Conservation (phyloP, 148 eudicot species). For the Rhododendron ovatum region DNA sequence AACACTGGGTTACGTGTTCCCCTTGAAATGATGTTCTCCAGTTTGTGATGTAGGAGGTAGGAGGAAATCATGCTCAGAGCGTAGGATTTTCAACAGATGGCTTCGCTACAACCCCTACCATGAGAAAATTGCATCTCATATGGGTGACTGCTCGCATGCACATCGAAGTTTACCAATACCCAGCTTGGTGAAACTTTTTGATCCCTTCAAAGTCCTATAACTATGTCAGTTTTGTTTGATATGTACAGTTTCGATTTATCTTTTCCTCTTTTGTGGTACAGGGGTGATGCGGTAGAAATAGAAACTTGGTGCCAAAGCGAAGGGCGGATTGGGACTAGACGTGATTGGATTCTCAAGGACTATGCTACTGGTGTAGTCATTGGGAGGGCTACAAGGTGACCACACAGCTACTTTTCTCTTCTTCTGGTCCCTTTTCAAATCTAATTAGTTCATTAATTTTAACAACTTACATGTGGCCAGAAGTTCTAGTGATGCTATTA, state of each 20-base stretch:
- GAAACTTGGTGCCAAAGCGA: slow-evolving; percentile 99
- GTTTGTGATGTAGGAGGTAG: slow-evolving; percentile 72
- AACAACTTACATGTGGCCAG: not conserved
- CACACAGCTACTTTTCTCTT: not conserved
- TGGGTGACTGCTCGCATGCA: slow-evolving; percentile 99
- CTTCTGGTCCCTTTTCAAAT: not conserved
- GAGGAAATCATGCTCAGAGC: slow-evolving; percentile 94
- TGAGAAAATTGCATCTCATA: slow-evolving; percentile 89
- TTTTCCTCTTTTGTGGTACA: slow-evolving; percentile 20
- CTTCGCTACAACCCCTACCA: slow-evolving; percentile 85
- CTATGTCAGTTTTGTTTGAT: not conserved
- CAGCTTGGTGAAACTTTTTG: slow-evolving; percentile 56
- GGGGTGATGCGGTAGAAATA: slow-evolving; percentile 95
- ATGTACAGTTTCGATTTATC: slow-evolving; percentile 10
- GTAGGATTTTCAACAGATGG: slow-evolving; percentile 97
- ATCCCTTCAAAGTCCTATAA: not conserved
- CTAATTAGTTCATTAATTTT: not conserved
- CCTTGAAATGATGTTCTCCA: slow-evolving; percentile 1
- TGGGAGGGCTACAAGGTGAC: slow-evolving; percentile 91
- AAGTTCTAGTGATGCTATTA: not conserved
- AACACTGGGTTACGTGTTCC: not conserved
- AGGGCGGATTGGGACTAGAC: slow-evolving; percentile 89
- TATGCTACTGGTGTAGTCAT: slow-evolving; percentile 75
- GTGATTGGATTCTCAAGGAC: slow-evolving; percentile 89
- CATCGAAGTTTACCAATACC: slow-evolving; percentile 87